phyloP scores from a whole-genome alignment of 2,329 filamentous ascomycete species.

The Epichloe brachyelytri region DNA sequence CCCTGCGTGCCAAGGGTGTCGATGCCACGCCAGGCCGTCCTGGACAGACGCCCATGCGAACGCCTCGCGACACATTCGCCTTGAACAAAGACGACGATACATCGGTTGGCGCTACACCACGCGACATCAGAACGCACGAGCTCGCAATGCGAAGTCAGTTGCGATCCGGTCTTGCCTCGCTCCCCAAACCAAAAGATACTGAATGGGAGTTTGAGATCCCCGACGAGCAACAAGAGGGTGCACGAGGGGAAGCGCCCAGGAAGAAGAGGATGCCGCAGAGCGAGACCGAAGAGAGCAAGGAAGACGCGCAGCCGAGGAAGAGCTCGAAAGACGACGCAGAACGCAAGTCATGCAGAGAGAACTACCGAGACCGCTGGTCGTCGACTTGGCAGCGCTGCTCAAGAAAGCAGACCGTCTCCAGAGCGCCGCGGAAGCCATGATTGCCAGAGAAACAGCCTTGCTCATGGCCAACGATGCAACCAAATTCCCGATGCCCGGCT shows the following conservation, averaged over 20 bases:
- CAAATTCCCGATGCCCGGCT: constrained; percentile 58
- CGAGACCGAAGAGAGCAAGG: constrained; percentile 68
- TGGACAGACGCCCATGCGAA: constrained; percentile 75
- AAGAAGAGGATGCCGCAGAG: constrained; percentile 51
- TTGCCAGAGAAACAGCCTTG: constrained; percentile 64
- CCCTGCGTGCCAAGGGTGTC: constrained; percentile 53
- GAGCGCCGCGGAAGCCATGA: constrained; percentile 53
- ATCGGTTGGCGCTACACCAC: constrained; percentile 61
- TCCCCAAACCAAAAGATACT: constrained; percentile 85
- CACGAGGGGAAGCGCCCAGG: constrained; percentile 33
- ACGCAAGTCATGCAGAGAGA: constrained; percentile 84
- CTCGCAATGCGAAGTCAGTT: constrained; percentile 56
- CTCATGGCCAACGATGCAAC: constrained; percentile 73
- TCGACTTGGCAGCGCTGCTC: constrained; percentile 60
- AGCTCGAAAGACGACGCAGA: constrained; percentile 67
- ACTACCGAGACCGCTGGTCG: constrained; percentile 60
- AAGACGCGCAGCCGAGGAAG: constrained; percentile 58
- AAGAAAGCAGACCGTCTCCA: constrained; percentile 45
- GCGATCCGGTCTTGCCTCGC: constrained; percentile 58
- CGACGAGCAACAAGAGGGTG: constrained; percentile 58
- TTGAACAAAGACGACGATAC: constrained; percentile 63
- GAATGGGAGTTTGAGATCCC: constrained; percentile 92
- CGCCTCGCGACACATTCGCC: constrained; percentile 75
- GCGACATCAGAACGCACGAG: constrained; percentile 61
- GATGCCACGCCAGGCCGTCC: constrained; percentile 56